Evolutionary conservation across 2,329 filamentous ascomycete genomes (phyloP), one percentile per base, ranked within the genome.

Genomic region (Hymenoscyphus scutula): DNA sequence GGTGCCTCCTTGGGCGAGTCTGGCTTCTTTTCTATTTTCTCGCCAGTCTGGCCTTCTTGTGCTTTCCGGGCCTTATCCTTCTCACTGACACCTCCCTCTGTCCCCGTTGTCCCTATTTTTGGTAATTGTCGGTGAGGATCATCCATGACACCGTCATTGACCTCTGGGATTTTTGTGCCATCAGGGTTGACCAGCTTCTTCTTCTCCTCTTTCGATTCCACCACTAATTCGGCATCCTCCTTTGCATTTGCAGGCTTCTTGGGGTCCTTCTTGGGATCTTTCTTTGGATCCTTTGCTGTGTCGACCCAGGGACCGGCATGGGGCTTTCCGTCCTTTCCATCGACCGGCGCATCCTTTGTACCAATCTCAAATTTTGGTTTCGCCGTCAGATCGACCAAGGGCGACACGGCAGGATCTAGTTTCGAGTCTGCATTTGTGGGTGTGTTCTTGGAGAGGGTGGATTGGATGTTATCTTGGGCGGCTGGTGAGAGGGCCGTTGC

Each of bases 311-410:
- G 95, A 1, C 95, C 95, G 23, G 89, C 86, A 74, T 97, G 94
- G 55, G 95, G 95, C 78, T 93, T 95, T 56, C 95, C 95, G 78
- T 98, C 95, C 71, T 90, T 89, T 54, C 93, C 93, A 74, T 98
- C 95, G 23, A 97, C 89, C 0, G 94, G 94, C 61, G 90, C 91
- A 79, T 95, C 89, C 75, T 92, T 92, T 58, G 86, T 88, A 59
- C 85, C 86, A 67, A 73, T 61, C 48, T 70, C 70, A 51, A 64
- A 68, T 53, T 71, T 71, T 11, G 69, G 59, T 57, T 80, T 77
- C 1, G 73, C 62, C 68, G 64, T 71, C 5, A 70, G 53, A 53
- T 71, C 70, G 38, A 69, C 59, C 15, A 69, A 25, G 34, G 67
- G 63, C 17, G 68, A 65, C 25, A 68, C 48, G 54, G 65, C 54